A percentile compares a stretch with the other conserved stretches of the same genome.
Conservation (phyloP, 2,329 filamentous ascomycete species). For the Intubia oerlemansii region DNA sequence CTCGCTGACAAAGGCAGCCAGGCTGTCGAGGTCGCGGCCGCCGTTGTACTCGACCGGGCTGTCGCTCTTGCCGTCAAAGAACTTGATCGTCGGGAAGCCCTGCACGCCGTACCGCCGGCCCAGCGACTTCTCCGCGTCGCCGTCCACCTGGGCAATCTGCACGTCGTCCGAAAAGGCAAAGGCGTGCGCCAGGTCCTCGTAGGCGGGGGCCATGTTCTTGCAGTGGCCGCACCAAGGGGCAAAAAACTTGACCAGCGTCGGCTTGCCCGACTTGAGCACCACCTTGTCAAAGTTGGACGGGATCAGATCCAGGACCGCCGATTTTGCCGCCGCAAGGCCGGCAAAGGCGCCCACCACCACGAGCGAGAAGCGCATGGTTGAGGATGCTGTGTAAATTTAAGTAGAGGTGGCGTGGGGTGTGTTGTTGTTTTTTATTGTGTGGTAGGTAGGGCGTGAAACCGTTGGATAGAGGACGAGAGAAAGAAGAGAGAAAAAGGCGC, state of each 20-base stretch:
- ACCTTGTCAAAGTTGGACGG: slow-evolving; percentile 82
- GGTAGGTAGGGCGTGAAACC: no score
- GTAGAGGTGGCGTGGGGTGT: no score
- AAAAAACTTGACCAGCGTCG: slow-evolving; percentile 93
- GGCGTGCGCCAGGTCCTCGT: slow-evolving; percentile 64
- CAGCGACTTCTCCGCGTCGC: slow-evolving; percentile 66
- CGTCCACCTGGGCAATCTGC: slow-evolving; percentile 87
- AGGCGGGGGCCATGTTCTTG: slow-evolving; percentile 89
- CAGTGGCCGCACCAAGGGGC: slow-evolving; percentile 98
- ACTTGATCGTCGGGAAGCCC: slow-evolving; percentile 95
- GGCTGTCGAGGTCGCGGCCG: slow-evolving; percentile 69
- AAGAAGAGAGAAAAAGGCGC: not conserved
- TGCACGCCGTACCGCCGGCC: slow-evolving; percentile 75
- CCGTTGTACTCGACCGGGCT: slow-evolving; percentile 69
- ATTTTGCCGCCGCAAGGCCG: slow-evolving; percentile 39
- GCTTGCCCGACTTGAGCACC: slow-evolving; percentile 79
- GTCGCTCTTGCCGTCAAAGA: slow-evolving; percentile 87
- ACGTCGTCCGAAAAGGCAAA: slow-evolving; percentile 58
- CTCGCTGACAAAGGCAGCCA: slow-evolving; percentile 60
- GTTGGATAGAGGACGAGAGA: not conserved
- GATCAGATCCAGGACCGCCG: slow-evolving; percentile 74
- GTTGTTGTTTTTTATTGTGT: not conserved
- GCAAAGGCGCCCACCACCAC: slow-evolving; percentile 34
- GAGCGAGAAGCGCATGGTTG: slow-evolving; percentile 40
- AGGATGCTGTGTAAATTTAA: no score